Evolutionary conservation across 768 basidiomycete species (phyloP).

Genomic region (Stropharia rugosoannulata): DNA sequence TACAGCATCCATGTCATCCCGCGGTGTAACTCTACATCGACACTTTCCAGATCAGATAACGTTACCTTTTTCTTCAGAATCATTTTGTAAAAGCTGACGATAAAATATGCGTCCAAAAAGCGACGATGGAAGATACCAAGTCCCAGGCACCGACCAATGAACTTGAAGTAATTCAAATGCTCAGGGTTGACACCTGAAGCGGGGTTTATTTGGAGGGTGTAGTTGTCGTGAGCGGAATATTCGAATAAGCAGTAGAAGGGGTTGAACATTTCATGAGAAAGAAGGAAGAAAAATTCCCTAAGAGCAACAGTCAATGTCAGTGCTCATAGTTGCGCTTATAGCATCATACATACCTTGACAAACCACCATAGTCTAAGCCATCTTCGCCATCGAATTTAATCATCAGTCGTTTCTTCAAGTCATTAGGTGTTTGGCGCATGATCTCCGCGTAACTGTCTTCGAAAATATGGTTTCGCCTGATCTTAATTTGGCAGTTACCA

Average conservation of each 20-base stretch:
- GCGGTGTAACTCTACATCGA: constrained; percentile 92
- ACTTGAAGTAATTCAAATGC: constrained; percentile 99
- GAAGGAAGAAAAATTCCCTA: constrained; percentile 99
- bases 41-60: constrained; percentile 90
- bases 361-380: constrained; percentile 96
- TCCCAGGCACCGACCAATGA: constrained; percentile 94
- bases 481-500: constrained; percentile 99
- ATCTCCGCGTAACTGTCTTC: constrained; percentile 99
- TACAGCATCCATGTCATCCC: constrained; percentile 99
- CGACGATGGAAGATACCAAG: constrained; percentile 98
- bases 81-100: constrained; percentile 99
- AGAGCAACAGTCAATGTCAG: background rate
- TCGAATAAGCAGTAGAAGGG: constrained; percentile 99
- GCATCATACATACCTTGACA: constrained; percentile 70
- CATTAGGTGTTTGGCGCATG: constrained; percentile 98
- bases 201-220: constrained; percentile 98
- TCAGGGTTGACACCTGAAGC: constrained; percentile 98
- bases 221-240: constrained; percentile 99
- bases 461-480: constrained; percentile 96
- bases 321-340: background rate
- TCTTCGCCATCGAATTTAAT: constrained; percentile 99
- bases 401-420: constrained; percentile 98
- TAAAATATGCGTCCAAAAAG: constrained; percentile 99
- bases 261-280: constrained; percentile 99
- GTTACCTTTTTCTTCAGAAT: constrained; percentile 97